Evolutionary conservation across 2,329 filamentous ascomycete genomes (phyloP), one percentile per base, ranked within the genome.

Genomic region (Fusarium coicis): DNA sequence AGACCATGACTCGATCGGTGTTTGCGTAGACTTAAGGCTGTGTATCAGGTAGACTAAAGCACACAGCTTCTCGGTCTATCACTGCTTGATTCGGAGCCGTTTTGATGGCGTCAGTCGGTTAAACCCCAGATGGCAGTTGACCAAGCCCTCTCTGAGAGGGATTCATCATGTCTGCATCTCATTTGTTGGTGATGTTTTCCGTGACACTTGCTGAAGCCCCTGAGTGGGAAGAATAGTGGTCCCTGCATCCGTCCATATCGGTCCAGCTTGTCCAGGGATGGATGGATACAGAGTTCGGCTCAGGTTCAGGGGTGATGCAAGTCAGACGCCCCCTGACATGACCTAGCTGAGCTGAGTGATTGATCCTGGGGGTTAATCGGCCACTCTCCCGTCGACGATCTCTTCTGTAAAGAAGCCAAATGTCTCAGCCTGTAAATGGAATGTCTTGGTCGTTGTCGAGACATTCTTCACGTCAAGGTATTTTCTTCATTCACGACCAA

Each of bases 161-260:
- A 19, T 34, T 57, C 30, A 21, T 34, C 54, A 46, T 12, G 21
- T 34, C 26, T 30, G 12, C 5, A 32, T 57, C 39, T 66, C 18
- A 32, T 65, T 64, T 58, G 60, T 28, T 39, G 39, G 23, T 32
- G 34, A 34, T 42, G 58, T 68, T 60, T 66, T 60, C 68, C 55
- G 63, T 75, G 73, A 64, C 68, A 74, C 73, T 69, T 68, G 26
- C 32, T 62, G 37, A 46, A 61, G 66, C 72, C 73, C 61, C 68
- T 63, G 58, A 66, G 49, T 40, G 26, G 44, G 34, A 23, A 43
- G 50, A 66, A 53, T 68, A 67, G 70, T 74, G 70, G 68, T 73
- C 74, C 73, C 73, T 76, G 74, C 60, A 40, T 66, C 66, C 40
- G 44, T 34, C 47, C 47, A 43, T 30, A 56, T 36, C n/a, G n/a